Evolutionary conservation across 495 filamentous ascomycete species (phyloP), one percentile per base, ranked within the genome.

Genomic region (Hypomontagnella monticulosa): DNA sequence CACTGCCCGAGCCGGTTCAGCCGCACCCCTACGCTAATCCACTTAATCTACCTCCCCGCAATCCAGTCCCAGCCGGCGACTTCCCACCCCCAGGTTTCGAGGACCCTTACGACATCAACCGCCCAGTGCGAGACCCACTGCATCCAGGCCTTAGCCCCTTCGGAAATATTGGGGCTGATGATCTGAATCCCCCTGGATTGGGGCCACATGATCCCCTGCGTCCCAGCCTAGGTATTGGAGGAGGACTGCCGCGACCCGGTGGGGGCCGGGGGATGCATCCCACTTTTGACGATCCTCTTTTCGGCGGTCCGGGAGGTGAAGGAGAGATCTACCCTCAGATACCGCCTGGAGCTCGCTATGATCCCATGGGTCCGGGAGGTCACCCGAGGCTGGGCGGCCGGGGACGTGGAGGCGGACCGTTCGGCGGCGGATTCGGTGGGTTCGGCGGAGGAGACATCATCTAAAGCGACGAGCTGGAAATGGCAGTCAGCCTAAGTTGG

Each of bases 231-330:
- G 83, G 83, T 9, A 73, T 74, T 0, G 79, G 83, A 15, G 79
- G 78, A 37, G 78, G 78, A 12, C 53, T 76, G 2, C 82, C 83
- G 56, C 78, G 86, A 36, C 76, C 78, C 2, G 77, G 80, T 32
- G 85, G 86, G 0, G 84, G 84, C 4, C 86, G 88, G 40, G 95
- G 95, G 1, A 98, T 98, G 95, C 91, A 97, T 76, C 95, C 95
- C 0, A 96, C 92, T 0, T 93, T 96, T 69, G 92, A 97, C 70
- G 95, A 98, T 75, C 93, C 92, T 23, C 74, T 97, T 68, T 97
- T 97, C 74, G 85, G 83, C 34, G 92, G 91, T 0, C 72, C 73
- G 9, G 81, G 81, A 8, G 76, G 74, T 30, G 78, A 71, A 36
- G 77, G 69, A 11, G 76, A 70, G 4, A 86, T 81, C 64, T 79